Evolutionary conservation across 495 filamentous ascomycete genomes (phyloP).

Genomic region (Trypethelium eluteriae): DNA sequence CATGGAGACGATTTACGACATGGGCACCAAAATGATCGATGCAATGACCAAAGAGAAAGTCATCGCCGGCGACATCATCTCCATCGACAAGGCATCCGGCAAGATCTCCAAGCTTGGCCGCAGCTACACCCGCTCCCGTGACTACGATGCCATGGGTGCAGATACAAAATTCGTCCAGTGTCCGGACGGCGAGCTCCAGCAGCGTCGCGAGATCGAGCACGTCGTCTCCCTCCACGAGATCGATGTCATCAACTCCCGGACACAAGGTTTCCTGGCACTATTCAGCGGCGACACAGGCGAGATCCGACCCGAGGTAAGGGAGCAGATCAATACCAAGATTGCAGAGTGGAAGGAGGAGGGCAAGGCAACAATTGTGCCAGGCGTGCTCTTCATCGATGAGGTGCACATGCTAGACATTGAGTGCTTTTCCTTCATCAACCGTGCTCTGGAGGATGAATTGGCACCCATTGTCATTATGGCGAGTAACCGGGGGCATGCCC

Average conservation of each 20-base stretch:
- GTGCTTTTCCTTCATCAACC: conserved; percentile 97
- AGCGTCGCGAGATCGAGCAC: conserved; percentile 93
- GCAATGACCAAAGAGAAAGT: conserved; percentile 98
- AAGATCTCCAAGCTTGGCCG: conserved; percentile 95
- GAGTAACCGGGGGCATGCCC: conserved; percentile 90
- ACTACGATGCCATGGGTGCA: conserved; percentile 98
- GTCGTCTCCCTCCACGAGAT: conserved; percentile 97
- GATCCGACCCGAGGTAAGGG: conserved; percentile 91
- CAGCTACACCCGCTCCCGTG: conserved; percentile 84
- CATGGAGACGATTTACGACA: conserved; percentile 99
- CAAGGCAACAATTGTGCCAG: conserved; percentile 95
- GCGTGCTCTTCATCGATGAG: conserved; percentile 97
- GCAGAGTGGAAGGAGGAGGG: conserved; percentile 98
- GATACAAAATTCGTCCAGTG: conserved; percentile 98
- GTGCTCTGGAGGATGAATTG: conserved; percentile 85
- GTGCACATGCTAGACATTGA: conserved; percentile 99
- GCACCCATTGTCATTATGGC: conserved; percentile 99
- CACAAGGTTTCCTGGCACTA: conserved; percentile 90
- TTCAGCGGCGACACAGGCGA: conserved; percentile 98
- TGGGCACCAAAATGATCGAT: conserved; percentile 99
- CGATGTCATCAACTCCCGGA: conserved; percentile 96
- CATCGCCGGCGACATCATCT: conserved; percentile 96
- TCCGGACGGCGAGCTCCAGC: conserved; percentile 96
- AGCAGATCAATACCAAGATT: conserved; percentile 98
- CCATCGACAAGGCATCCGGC: conserved; percentile 93